Conservation (phyloP, 306 rosid species). For the Quercus gilva region DNA sequence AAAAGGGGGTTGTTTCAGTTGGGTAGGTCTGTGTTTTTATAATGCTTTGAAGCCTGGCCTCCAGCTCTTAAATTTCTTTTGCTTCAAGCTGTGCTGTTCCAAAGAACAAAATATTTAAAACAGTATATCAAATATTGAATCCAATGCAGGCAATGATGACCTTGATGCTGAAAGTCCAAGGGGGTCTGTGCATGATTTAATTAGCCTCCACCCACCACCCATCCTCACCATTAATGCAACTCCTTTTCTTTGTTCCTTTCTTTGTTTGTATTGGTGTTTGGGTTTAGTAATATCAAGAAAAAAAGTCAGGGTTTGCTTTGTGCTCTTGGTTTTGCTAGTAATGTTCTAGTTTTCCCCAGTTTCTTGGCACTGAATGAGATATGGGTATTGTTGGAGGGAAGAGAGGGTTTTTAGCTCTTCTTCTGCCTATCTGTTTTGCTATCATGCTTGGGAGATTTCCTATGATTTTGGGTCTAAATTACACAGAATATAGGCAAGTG, state of each 20-base stretch:
- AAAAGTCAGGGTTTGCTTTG: neutral
- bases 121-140: conserved; percentile 44
- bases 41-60: conserved; percentile 44
- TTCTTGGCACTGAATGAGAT: conserved; percentile 38
- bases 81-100: conserved; percentile 32
- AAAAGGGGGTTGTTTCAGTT: conserved; percentile 60
- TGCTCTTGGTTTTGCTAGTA: neutral
- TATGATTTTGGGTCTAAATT: conserved; percentile 44
- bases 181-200: conserved; percentile 35
- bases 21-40: conserved; percentile 78
- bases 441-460: conserved; percentile 26
- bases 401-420: conserved; percentile 26
- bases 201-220: conserved; percentile 65
- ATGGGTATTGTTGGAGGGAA: conserved; percentile 25
- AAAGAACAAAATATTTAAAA: neutral
- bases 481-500: conserved; percentile 47
- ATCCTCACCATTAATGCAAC: conserved; percentile 51
- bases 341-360: neutral
- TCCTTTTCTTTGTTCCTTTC: conserved; percentile 28
- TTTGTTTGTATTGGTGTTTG: conserved; percentile 27
- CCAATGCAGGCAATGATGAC: conserved; percentile 79
- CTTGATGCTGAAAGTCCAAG: conserved; percentile 52
- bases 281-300: conserved; percentile 10
- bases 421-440: conserved; percentile 23
- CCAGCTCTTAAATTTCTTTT: conserved; percentile 29